phyloP scores from a whole-genome alignment of 257 asterid species.

The Gentiana macrophylla region DNA sequence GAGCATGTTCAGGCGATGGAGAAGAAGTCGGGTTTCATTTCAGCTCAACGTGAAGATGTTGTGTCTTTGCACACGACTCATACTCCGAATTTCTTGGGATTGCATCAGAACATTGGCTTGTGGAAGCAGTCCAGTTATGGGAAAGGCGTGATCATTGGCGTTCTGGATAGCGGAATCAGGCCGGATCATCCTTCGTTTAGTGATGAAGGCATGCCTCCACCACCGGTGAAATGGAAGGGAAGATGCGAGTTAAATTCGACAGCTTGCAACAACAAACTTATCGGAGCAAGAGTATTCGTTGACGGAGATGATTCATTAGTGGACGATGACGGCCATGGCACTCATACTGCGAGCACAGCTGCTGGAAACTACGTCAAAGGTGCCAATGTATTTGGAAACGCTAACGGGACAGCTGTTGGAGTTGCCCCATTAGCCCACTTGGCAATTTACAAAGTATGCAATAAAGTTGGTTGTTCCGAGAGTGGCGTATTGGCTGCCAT shows the following conservation, averaged over 20 bases:
- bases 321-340: slow-evolving; percentile 38
- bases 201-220: slow-evolving; percentile 38
- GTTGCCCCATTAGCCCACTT: slow-evolving; percentile 50
- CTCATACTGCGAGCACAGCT: slow-evolving; percentile 41
- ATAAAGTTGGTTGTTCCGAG: slow-evolving; percentile 8
- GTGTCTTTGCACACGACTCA: slow-evolving; percentile 34
- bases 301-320: slow-evolving; percentile 1
- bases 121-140: slow-evolving; percentile 46
- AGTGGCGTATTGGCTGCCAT: slow-evolving; percentile 31
- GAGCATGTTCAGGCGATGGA: slow-evolving; percentile 28
- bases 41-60: slow-evolving; percentile 21
- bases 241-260: slow-evolving; percentile 20
- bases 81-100: slow-evolving; percentile 35
- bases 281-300: slow-evolving; percentile 28
- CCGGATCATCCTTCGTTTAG: slow-evolving; percentile 41
- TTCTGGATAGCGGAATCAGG: slow-evolving; percentile 28
- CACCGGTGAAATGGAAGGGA: slow-evolving; percentile 44
- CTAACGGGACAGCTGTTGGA: slow-evolving; percentile 44
- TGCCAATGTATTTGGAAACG: slow-evolving; percentile 37
- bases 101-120: slow-evolving; percentile 29
- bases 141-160: slow-evolving; percentile 39
- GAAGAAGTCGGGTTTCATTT: slow-evolving; percentile 17
- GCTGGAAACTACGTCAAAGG: slow-evolving; percentile 39
- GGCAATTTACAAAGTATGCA: slow-evolving; percentile 40
- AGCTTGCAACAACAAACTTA: slow-evolving; percentile 39